Evolutionary conservation across 1,139 yeast species (phyloP), one percentile per base, ranked within the genome.

Genomic region (Candida gigantensis): DNA sequence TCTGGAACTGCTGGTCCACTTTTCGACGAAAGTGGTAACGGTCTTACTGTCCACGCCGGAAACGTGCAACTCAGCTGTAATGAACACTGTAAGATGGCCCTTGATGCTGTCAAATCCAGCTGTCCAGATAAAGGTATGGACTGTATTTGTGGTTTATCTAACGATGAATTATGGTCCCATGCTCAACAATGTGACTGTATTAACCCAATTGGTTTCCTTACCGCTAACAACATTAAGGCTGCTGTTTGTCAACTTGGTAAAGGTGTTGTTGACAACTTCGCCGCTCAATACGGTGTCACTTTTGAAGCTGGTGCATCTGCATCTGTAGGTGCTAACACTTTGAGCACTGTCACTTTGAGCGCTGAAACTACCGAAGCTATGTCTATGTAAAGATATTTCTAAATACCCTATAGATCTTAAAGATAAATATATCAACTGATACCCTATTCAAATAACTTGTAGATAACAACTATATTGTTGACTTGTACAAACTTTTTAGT

Each of bases 101-200:
- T 15, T 19, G 24, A 25, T 12, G 17, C 34, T 3, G 18, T 31
- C 20, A 12, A 24, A 18, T 6, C 19, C 15, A 31, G 25, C 16
- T 31, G 34, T 24, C 10, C 17, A 18, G 13, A 19, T 14, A 18
- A 31, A 18, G 34, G 29, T 31, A 11, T 31, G 18, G 19, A 31
- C 24, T 31, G 34, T 31, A 31, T 31, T 14, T 19, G 29, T 31
- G 18, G 10, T 13, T 31, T 31, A 16, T 25, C 34, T 12, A 29
- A 31, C 10, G 34, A 31, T 12, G 11, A 15, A 9, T 31, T 31
- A 13, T 31, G 34, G 34, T 24, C 14, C 24, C 29, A 31, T 20
- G 23, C 24, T 7, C 24, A 26, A 12, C 13, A 31, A 25, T 31
- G 34, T 31, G 29, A 31, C n/a, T 31, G 34, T 31, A 12, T 31